Evolutionary conservation across 192 early-diverging fungal genomes (phyloP), one percentile per base, ranked within the genome.

Genomic region (Chytriomyces hyalinus): DNA sequence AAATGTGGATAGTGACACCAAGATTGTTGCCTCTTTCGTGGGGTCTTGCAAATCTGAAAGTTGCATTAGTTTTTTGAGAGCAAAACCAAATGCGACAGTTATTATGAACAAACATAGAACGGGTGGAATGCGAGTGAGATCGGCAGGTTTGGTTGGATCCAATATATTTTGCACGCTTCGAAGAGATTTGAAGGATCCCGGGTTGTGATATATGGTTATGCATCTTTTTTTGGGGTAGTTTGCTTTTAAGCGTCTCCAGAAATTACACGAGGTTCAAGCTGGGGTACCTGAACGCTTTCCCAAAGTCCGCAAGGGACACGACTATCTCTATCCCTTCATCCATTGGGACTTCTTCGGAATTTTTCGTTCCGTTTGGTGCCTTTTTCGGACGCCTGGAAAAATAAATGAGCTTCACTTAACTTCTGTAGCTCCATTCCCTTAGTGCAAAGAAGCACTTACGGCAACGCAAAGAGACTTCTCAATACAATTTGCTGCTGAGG

Each of bases 151-250:
- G 66, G 78, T 46, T 20, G 81, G 80, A 84, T 89, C 87, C 6
- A 75, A 61, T 47, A 89, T 84, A 65, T 78, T 68, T 28, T 75
- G 72, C 47, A 81, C 76, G 44, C 77, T 66, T 82, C 81, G 80
- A 20, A 81, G 53, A n/a, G 67, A 78, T 69, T 87, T 89, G 82
- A 89, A 87, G 6, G 74, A 66, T 10, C 61, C 60, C 69, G 80
- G 84, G 46, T 66, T 76, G 65, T 89, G 85, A 73, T 84, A 89
- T 20, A 89, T 80, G 11, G 80, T 74, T 5, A 87, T 22, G 49
- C 70, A 45, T 24, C 83, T 78, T 49, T 20, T 20, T 62, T 4
- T 10, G 13, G 43, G 15, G 10, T 61, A 6, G 48, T 10, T 48
- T 0, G 22, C 11, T 47, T n/a, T 57, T 74, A 46, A 80, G 28